Base-by-base conservation (phyloP, 306 rosid genomes). In the Psophocarpus tetragonolobus region DNA sequence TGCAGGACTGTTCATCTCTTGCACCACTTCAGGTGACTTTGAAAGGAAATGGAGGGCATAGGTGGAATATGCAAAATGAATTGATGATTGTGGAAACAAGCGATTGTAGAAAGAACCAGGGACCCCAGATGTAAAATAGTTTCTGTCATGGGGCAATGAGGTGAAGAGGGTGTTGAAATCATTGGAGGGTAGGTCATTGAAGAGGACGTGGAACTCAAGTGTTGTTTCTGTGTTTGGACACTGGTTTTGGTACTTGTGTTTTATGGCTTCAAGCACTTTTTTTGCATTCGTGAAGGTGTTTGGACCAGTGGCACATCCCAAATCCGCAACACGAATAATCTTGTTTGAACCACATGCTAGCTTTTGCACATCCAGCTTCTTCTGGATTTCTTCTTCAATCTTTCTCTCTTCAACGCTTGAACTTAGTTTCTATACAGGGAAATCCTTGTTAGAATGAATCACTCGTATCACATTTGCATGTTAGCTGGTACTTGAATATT, bases 221-320 rank as follows among this genome's bases (percentile, higher is more conserved):
- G 14, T 18, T 61, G 3, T 11, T 39, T 45, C 1, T 11, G 30
- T 3, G 14, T 30, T 41, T 4, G 60, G 38, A 50, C 57, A 21
- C 45, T 80, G 85, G 20, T 8, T 18, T 65, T 42, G 10, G 73
- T 74, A 26, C 78, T 87, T 87, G 6, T 53, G 41, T 27, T 80
- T 50, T 1, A 85, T 80, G 0, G 85, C 82, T 69, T 87, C 85
- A 2, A 85, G 39, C 29, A 85, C 9, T 1, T 14, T 17, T 8
- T 80, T 84, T 47, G 53, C 29, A 14, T 51, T 54, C 4, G 17
- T 30, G 32, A 87, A 77, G 3, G 87, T 78, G 76, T 87, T 85
- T 41, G 88, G 84, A 63, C 91, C 91, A 1, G 87, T 83, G 33
- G 88, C 77, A 44, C 87, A 87, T 39, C 91, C 91, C 50, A 87